Evolutionary conservation across 2,329 filamentous ascomycete species (phyloP).

Genomic region (Stagonosporopsis chrysanthemi): DNA sequence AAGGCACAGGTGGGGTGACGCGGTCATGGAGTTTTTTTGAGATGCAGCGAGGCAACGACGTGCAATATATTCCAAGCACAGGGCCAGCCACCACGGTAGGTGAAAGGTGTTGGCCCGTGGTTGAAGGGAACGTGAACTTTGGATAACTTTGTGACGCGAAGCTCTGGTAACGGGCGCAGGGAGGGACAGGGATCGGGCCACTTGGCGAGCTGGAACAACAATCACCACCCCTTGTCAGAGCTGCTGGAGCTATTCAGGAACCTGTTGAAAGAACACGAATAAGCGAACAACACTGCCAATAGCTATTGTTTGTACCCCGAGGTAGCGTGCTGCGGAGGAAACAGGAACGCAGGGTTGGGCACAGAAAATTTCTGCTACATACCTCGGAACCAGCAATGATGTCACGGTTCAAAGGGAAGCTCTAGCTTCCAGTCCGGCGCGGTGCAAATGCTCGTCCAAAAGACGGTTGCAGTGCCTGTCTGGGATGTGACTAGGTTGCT

Average conservation of each 20-base stretch:
- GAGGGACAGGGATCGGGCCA: constrained; percentile 22
- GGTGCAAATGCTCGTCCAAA: constrained; percentile 11
- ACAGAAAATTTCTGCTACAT: constrained; percentile 28
- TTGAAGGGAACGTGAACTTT: constrained; percentile 32
- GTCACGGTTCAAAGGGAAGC: constrained; percentile 35
- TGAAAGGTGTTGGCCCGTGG: constrained; percentile 32
- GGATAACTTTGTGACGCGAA: constrained; percentile 44
- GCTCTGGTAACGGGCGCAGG: constrained; percentile 32
- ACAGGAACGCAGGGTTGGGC: constrained; percentile 18
- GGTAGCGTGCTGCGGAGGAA: constrained; percentile 17
- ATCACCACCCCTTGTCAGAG: constrained; percentile 25
- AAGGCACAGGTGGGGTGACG: constrained; percentile 36
- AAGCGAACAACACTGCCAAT: constrained; percentile 20
- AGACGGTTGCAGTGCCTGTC: constrained; percentile 16
- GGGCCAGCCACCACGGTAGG: constrained; percentile 37
- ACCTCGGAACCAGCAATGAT: constrained; percentile 40
- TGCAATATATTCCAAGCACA: constrained; percentile 21
- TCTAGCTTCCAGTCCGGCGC: constrained; percentile 22
- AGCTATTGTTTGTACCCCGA: constrained; percentile 11
- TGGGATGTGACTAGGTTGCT: constrained; percentile 5
- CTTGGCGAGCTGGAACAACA: constrained; percentile 33
- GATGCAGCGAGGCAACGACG: constrained; percentile 13
- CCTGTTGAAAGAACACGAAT: constrained; percentile 20
- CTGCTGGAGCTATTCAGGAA: constrained; percentile 19
- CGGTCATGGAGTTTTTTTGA: constrained; percentile 35